Conservation (phyloP, 169 alveolate species). For the Neospora caninum region DNA sequence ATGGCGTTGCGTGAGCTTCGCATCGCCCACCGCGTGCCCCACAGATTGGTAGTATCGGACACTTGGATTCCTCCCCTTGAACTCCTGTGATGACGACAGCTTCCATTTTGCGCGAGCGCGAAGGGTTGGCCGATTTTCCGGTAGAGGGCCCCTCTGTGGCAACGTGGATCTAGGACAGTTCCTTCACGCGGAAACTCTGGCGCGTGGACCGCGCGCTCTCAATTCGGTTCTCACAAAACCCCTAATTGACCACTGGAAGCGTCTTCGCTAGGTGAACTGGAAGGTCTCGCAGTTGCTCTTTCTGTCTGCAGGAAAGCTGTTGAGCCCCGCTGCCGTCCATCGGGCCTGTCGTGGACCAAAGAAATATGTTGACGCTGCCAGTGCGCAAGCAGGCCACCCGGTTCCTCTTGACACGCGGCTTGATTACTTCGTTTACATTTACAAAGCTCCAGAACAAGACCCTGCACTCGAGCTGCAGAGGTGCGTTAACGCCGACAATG, state of each 20-base stretch:
- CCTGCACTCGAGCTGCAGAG: constrained; percentile 13
- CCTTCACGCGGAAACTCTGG: too few species aligned
- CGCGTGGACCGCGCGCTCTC: too few species aligned
- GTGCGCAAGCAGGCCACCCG: not conserved
- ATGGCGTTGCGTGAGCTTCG: not conserved
- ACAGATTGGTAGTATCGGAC: too few species aligned
- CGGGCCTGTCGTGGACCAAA: not conserved
- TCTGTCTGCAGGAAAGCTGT: not conserved
- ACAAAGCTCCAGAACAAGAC: not conserved
- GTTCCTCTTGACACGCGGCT: constrained; percentile 14
- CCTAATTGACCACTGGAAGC: too few species aligned
- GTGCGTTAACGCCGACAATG: not conserved
- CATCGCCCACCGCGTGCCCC: too few species aligned
- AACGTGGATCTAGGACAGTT: too few species aligned
- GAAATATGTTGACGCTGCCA: not conserved
- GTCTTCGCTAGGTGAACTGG: too few species aligned
- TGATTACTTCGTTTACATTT: constrained; percentile 14
- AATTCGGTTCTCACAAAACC: too few species aligned
- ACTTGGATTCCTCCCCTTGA: too few species aligned
- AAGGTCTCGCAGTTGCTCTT: too few species aligned
- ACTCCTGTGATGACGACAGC: too few species aligned
- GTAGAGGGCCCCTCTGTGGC: not conserved
- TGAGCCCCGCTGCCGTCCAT: not conserved
- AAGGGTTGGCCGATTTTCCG: not conserved
- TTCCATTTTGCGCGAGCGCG: too few species aligned